Evolutionary conservation across 495 filamentous ascomycete species (phyloP), one percentile per base, ranked within the genome.

Genomic region (Aspergillus saccharolyticus): DNA sequence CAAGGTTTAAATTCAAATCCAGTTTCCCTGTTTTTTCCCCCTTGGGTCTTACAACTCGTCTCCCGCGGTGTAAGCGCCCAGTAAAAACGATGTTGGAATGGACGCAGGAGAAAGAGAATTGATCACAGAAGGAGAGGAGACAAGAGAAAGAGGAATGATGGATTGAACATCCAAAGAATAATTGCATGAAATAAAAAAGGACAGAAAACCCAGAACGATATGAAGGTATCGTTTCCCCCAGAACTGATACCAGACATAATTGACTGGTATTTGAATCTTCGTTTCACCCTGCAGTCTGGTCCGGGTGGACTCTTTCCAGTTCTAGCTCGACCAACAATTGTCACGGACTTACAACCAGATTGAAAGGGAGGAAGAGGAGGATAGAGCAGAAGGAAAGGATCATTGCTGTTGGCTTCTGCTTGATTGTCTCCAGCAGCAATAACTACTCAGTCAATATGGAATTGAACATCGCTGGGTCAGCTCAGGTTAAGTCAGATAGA

Each of bases 221-320:
- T 42, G 48, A 55, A 45, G 54, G 52, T 55, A 39, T 28, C 9
- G 25, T 3, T 55, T 42, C 39, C 45, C 42, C 24, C 30, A 33
- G 57, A n/a, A 42, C 54, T 61, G 62, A 64, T 64, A 64, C 62
- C 58, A 57, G 47, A 33, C 33, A n/a, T n/a, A n/a, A n/a, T n/a
- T n/a, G n/a, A n/a, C 57, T 65, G 53, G 63, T 65, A 62, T 62
- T 65, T 57, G 53, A 50, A 53, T 51, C 58, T 65, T 45, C 52
- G 55, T 56, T 62, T 52, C 21, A 44, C 45, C 30, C 55, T 62
- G 55, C 51, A 62, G 59, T 58, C 58, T 62, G 59, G 59, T 55
- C 52, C 20, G 46, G 19, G 47, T 57, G 55, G 59, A 28, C 44
- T 39, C 55, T 17, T 4, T 54, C 49, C 50, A 45, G 39, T 49